A percentile compares a stretch with the other conserved stretches of the same genome.
Evolutionary conservation across 2,329 filamentous ascomycete genomes (phyloP).

Genomic region (Hypoxylon sp.): DNA sequence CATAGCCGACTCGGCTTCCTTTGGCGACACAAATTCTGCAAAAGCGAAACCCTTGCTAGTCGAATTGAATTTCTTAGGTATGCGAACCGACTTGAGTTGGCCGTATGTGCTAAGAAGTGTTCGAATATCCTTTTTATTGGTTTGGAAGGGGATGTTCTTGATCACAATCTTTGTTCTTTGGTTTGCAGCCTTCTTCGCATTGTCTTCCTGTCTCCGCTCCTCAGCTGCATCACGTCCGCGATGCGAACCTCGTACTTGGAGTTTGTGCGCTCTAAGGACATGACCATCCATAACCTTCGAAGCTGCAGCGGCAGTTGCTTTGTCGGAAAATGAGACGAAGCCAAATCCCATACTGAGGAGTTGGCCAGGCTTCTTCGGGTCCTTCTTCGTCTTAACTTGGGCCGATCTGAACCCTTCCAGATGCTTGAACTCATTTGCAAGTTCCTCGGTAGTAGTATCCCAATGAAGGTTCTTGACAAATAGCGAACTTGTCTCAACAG

Average conservation of each 20-base stretch:
- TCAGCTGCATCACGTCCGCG: slow-evolving; percentile 88
- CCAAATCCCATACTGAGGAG: slow-evolving; percentile 97
- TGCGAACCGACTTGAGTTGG: slow-evolving; percentile 88
- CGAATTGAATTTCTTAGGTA: slow-evolving; percentile 95
- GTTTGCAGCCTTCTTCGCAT: slow-evolving; percentile 80
- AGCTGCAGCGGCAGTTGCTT: slow-evolving; percentile 82
- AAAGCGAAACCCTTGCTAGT: slow-evolving; percentile 94
- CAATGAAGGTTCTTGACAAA: slow-evolving; percentile 97
- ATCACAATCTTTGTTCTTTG: slow-evolving; percentile 93
- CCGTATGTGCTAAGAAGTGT: slow-evolving; percentile 90
- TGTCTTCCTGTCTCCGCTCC: slow-evolving; percentile 84
- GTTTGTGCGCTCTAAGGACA: slow-evolving; percentile 85
- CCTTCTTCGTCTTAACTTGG: slow-evolving; percentile 90
- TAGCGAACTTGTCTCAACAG: slow-evolving; percentile 79
- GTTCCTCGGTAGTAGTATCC: slow-evolving; percentile 79
- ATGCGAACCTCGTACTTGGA: slow-evolving; percentile 88
- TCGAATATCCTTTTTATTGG: slow-evolving; percentile 90
- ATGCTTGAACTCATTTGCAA: slow-evolving; percentile 82
- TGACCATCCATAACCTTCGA: slow-evolving; percentile 88
- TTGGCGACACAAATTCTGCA: slow-evolving; percentile 91
- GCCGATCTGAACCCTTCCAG: slow-evolving; percentile 91
- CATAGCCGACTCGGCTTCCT: slow-evolving; percentile 91
- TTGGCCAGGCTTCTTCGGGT: slow-evolving; percentile 90
- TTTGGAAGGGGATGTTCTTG: slow-evolving; percentile 98
- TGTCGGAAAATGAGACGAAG: slow-evolving; percentile 88